phyloP scores from a whole-genome alignment of 148 eudicot species.

The Camellia lanceoleosa region DNA sequence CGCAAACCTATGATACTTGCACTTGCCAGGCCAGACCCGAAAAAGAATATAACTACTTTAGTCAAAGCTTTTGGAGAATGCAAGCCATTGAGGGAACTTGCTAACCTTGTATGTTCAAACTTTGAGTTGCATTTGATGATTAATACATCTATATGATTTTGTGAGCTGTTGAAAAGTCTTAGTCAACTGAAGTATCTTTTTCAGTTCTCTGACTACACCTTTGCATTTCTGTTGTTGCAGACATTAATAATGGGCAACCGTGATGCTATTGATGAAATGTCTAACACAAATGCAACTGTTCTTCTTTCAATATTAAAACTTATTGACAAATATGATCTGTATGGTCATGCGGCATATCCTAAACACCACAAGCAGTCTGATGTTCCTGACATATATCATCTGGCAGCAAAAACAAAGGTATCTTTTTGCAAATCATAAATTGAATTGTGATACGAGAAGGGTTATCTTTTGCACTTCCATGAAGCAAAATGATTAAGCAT shows the following conservation, averaged over 20 bases:
- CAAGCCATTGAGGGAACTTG: conserved; percentile 79
- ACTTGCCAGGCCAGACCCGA: conserved; percentile 96
- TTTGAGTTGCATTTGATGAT: conserved; percentile 7
- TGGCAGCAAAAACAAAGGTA: conserved; percentile 94
- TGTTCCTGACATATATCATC: conserved; percentile 79
- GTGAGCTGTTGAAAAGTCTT: conserved; percentile 8
- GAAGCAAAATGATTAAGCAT: neutral
- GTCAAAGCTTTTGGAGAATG: conserved; percentile 97
- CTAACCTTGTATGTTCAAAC: conserved; percentile 58
- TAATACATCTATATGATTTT: neutral
- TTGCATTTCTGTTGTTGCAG: conserved; percentile 37
- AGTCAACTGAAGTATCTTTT: neutral
- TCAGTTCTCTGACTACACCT: neutral
- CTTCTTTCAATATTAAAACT: conserved; percentile 77
- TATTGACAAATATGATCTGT: conserved; percentile 82
- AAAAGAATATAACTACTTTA: conserved; percentile 81
- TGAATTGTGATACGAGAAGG: neutral
- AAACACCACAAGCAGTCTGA: conserved; percentile 90
- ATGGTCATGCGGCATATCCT: conserved; percentile 95
- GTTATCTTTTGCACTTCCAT: neutral
- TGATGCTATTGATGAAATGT: conserved; percentile 85
- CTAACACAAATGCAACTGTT: conserved; percentile 70
- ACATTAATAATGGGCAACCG: conserved; percentile 91
- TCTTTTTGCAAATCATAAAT: neutral
- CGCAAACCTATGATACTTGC: conserved; percentile 95